Evolutionary conservation across 371 early-diverging fungal species (phyloP).

Genomic region (Mucor racemosus): DNA sequence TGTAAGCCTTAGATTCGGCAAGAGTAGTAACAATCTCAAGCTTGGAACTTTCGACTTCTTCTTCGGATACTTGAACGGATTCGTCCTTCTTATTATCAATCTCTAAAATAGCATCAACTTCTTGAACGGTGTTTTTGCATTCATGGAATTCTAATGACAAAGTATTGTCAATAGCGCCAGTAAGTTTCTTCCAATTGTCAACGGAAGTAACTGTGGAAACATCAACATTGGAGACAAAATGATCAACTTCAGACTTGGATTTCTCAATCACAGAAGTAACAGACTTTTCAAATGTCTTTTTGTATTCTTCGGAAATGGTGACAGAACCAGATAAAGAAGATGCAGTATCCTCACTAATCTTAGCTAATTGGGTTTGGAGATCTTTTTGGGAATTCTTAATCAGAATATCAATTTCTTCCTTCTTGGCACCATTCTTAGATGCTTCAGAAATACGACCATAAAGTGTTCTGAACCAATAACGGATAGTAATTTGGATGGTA

Average conservation of each 20-base stretch:
- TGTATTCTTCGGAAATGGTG: constrained; percentile 16
- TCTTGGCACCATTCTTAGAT: constrained; percentile 18
- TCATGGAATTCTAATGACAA: neutral
- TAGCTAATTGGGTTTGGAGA: constrained; percentile 18
- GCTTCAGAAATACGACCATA: constrained; percentile 18
- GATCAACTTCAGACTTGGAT: constrained; percentile 12
- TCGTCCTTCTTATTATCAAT: constrained; percentile 8
- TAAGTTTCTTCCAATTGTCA: constrained; percentile 17
- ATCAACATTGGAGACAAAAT: constrained; percentile 13
- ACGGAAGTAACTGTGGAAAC: constrained; percentile 1
- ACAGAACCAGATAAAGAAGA: constrained; percentile 1
- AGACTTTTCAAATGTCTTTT: constrained; percentile 19
- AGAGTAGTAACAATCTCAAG: constrained; percentile 28
- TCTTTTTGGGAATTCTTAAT: constrained; percentile 25
- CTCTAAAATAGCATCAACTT: neutral
- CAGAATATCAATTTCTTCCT: constrained; percentile 20
- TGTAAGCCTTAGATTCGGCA: constrained; percentile 24
- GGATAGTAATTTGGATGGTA: constrained; percentile 27
- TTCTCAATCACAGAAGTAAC: constrained; percentile 18
- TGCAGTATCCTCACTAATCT: constrained; percentile 2
- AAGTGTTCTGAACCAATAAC: constrained; percentile 30
- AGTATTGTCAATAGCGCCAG: neutral
- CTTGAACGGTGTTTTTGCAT: constrained; percentile 12
- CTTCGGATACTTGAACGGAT: constrained; percentile 2
- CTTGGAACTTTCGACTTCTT: constrained; percentile 20